Evolutionary conservation across 2,329 filamentous ascomycete species (phyloP), one percentile per base, ranked within the genome.

Genomic region (Cercospora sp.): DNA sequence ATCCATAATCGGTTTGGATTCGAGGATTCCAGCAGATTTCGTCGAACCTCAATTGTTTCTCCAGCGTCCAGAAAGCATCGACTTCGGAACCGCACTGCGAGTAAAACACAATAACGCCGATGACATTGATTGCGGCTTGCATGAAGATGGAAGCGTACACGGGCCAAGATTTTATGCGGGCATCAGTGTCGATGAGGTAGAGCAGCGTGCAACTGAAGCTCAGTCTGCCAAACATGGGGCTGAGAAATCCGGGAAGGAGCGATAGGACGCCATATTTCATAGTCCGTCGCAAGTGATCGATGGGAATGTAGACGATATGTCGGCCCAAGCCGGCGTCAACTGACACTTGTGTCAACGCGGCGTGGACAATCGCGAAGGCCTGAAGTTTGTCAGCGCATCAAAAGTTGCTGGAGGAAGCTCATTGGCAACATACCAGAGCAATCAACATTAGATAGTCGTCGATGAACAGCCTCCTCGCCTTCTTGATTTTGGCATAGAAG

Each of bases 191-290:
- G 6, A 72, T 71, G 33, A 78, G 71, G 59, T 65, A 77, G 9
- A 76, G 69, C 5, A 78, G 45, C 9, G 75, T 77, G 20, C 72
- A 72, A 66, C 72, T 74, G 65, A 77, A 78, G 20, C 68, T 69
- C 1, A 78, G 63, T 5, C 76, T 67, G 13, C 73, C 76, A 57
- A 70, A 60, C 71, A 76, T 75, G 3, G 75, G 74, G 53, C 69
- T 72, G 20, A 76, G 60, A 51, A 73, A 74, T 16, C 73, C 74
- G 55, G 68, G 72, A 3, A 69, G 61, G 20, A 78, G 63, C 3
- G 73, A 72, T 9, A 71, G 53, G 40, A 71, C 69, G 28, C 76
- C 75, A 26, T 68, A 67, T 18, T 68, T 69, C 66, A 68, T 70
- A 18, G 48, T 61, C 30, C 18, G 31, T n/a, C 58, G 61, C n/a